Base-by-base conservation (phyloP, 1,284 basidiomycete species). In the Sporisorium graminicola region DNA sequence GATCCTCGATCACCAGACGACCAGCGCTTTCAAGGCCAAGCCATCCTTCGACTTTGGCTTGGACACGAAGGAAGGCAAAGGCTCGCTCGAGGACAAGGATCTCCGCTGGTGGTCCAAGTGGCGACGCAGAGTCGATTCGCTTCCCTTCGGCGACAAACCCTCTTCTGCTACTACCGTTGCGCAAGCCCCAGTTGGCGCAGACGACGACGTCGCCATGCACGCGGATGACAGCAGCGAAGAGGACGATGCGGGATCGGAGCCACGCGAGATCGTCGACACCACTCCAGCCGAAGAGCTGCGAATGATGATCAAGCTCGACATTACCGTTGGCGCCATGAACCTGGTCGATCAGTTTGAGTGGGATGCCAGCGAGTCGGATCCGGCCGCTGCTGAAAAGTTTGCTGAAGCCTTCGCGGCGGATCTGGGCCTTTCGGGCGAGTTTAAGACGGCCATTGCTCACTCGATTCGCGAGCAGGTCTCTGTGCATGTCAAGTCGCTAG, bases 281-380 rank as follows among this genome's bases (percentile, higher is more conserved):
- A 69, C 71, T 7, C 74, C 66, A 16, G 64, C 67, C 7, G 69
- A 78, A 35, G 95, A 98, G 84, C 90, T 97, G 89, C 89, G 96
- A 62, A 93, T 98, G 77, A 85, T 94, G 64, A 91, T 98, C 88
- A 95, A 94, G 93, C 89, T 99, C 71, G 97, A 99, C 86, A 94
- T 99, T 86, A 94, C 95, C 57, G 92, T 95, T 59, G 95, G 95
- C 33, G 91, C 92, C 20, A 91, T 95, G 87, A 95, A 97, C 86
- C 89, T 99, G 29, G 92, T 95, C 59, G 97, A 99, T 87, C 93
- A 95, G 82, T 97, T 99, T 84, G 97, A 99, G 86, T 99, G 97
- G 97, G 96, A 99, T 86, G 87, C 98, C 50, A 91, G 92, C 81
- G 73, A 74, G 56, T 92, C 92, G 75, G 88, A 89, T 37, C 88